Evolutionary conservation across 148 eudicot genomes (phyloP), one percentile per base, ranked within the genome.

Genomic region (Salicornia ramosissima): DNA sequence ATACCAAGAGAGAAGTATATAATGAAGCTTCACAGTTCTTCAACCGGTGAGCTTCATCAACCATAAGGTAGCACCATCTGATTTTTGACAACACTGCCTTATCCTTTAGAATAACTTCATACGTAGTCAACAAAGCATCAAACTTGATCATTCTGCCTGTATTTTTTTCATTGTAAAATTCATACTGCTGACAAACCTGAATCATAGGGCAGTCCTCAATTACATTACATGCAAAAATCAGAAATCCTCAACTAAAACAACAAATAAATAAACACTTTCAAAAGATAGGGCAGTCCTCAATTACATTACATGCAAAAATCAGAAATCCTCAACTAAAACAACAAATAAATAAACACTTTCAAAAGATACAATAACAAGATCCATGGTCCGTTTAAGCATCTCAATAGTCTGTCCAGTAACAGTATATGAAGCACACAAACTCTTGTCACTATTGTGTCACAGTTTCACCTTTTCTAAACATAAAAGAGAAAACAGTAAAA

Each of bases 11-110:
- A 73, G 91, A 40, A 64, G 77, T 87, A 75, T 95, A 95, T 68
- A 95, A 75, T 29, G 99, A 87, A 31, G 99, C 99, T 83, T 87
- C 99, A 72, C 99, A 82, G 71, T 95, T 95, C 79, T 95, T 95
- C 65, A 95, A 78, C 79, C 99, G 82, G 71, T 95, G 99, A 75
- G 99, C 99, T 85, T 95, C 99, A 85, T 95, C 99, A 69, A 95
- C 96, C 99, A 91, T 91, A 65, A 95, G 96, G 80, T 95, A 95
- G 80, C 75, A 86, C 99, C 99, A 95, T 79, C 86, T 95, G 60
- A 95, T 87, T 80, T 89, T 95, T 52, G 99, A 95, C 33, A 95
- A 76, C 68, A 89, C 97, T 2, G 83, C 85, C 82, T 85, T 91
- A 77, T 95, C 97, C 80, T 95, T 95, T 63, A 95, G 75, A 78